Base-by-base conservation (phyloP, 768 basidiomycete genomes). In the Coprinopsis sp. region DNA sequence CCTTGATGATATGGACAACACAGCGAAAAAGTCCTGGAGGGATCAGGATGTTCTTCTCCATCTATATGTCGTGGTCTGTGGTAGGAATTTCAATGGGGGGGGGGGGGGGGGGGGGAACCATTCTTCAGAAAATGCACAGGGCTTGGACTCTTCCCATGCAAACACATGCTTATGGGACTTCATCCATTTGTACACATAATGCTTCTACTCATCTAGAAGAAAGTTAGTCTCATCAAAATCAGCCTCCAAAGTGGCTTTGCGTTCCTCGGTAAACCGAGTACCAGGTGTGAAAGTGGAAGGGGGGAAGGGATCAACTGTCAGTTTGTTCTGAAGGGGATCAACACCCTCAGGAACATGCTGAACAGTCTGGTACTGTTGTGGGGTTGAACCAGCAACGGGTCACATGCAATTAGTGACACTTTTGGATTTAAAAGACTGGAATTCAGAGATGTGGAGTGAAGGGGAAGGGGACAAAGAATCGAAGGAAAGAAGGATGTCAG, bases 221-320 rank as follows among this genome's bases (percentile, higher is more conserved):
- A 71, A 73, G 0, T 46, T 47, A 24, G 63, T 51, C 1, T 47
- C 10, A 46, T 67, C 66, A 3, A 62, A n/a, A n/a, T n/a, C n/a
- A n/a, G n/a, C 48, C 3, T 56, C 33, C 49, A 65, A 50, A 0
- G 1, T 22, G n/a, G 64, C 57, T 19, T 59, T 55, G 12, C 59
- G 25, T 49, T 65, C 62, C 28, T 50, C 39, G 4, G 59, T 65
- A 5, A 62, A 57, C 12, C 52, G 50, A 4, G 10, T 27, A 3
- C 63, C 60, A 13, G 65, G 64, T 2, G 14, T 22, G 52, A 71
- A 72, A n/a, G 61, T 55, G 4, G 68, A 66, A 10, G 67, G 66
- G 27, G 55, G 21, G 47, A 34, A 1, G 65, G 53, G 3, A 73
- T 43, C 14, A 21, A 18, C 0, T 62, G 63, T 3, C 72, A 43